A percentile compares a stretch with the other conserved stretches of the same genome.
Evolutionary conservation across 192 early-diverging fungal species (phyloP).

Genomic region (Coemansia sp.): DNA sequence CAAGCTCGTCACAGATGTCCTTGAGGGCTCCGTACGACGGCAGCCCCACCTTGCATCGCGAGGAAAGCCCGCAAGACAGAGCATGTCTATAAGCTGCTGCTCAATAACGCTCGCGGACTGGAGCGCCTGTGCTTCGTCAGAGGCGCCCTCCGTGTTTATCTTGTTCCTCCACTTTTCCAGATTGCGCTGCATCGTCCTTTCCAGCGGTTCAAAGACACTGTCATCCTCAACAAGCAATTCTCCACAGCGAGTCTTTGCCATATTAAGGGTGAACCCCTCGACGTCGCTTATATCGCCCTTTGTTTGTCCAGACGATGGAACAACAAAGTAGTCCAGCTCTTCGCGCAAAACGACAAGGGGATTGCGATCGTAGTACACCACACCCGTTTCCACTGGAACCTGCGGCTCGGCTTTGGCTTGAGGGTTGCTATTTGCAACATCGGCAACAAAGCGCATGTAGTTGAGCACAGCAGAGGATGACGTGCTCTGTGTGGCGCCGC

Average conservation of each 20-base stretch:
- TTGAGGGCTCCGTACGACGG: slow-evolving; percentile 66
- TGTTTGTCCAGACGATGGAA: slow-evolving; percentile 42
- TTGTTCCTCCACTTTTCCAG: slow-evolving; percentile 45
- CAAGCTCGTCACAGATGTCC: slow-evolving; percentile 68
- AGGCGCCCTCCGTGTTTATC: slow-evolving; percentile 39
- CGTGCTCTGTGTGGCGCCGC: slow-evolving; percentile 50
- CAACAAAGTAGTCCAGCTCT: slow-evolving; percentile 76
- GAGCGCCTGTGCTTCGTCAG: slow-evolving; percentile 47
- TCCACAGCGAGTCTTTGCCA: slow-evolving; percentile 64
- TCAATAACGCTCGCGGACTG: slow-evolving; percentile 55
- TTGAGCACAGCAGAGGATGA: slow-evolving; percentile 52
- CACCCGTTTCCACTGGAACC: slow-evolving; percentile 7
- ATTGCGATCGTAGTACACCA: slow-evolving; percentile 57
- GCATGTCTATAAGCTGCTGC: slow-evolving; percentile 81
- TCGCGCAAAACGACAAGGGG: slow-evolving; percentile 76
- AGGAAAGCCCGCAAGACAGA: slow-evolving; percentile 75
- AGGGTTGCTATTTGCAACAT: slow-evolving; percentile 8
- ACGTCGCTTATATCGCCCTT: slow-evolving; percentile 47
- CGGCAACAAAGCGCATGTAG: slow-evolving; percentile 53
- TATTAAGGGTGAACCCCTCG: slow-evolving; percentile 45
- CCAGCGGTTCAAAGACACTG: slow-evolving; percentile 72
- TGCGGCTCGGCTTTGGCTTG: slow-evolving; percentile 8
- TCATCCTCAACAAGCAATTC: slow-evolving; percentile 64
- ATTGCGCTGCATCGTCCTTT: slow-evolving; percentile 68
- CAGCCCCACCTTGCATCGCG: slow-evolving; percentile 72